These are phyloP conservation scores for Botrytis porri DNA, from an alignment of 2,329 filamentous ascomycete genomes.

Conservation along the genomic window DNA sequence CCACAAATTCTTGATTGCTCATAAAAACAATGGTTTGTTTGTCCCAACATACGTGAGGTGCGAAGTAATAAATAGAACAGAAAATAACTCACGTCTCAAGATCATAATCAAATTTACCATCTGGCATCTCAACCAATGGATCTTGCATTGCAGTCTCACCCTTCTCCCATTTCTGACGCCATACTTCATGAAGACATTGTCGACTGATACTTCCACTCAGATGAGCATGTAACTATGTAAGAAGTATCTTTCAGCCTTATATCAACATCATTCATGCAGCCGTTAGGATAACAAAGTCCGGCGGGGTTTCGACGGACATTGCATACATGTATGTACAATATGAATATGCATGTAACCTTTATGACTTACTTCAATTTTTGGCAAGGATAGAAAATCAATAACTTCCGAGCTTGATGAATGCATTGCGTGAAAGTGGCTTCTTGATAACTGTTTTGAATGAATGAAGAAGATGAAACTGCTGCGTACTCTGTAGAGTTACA, in stretches of 20 bases:
- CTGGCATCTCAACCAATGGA: slow-evolving; percentile 65
- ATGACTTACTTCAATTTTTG: slow-evolving; percentile 52
- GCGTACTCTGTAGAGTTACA: background rate
- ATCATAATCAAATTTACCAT: slow-evolving; percentile 68
- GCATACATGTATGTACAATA: background rate
- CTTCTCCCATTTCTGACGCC: slow-evolving; percentile 55
- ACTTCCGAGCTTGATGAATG: background rate
- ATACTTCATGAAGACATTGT: slow-evolving; percentile 70
- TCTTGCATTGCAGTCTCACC: slow-evolving; percentile 59
- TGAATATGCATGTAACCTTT: slow-evolving; percentile 22
- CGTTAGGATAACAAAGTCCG: background rate
- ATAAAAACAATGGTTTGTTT: background rate
- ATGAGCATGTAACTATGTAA: slow-evolving; percentile 69
- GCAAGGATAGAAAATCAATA: slow-evolving; percentile 45
- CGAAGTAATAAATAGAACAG: slow-evolving; percentile 16
- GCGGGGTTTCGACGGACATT: background rate
- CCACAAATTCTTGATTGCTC: background rate
- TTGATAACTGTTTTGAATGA: background rate
- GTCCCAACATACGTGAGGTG: background rate
- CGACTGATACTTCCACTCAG: slow-evolving; percentile 75
- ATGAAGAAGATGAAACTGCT: background rate
- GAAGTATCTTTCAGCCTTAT: slow-evolving; percentile 26
- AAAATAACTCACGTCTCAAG: slow-evolving; percentile 57
- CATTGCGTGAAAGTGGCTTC: background rate
- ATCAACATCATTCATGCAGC: slow-evolving; percentile 18